Conservation (phyloP, 371 early-diverging fungal genomes). For the Mucor velutinosus region DNA sequence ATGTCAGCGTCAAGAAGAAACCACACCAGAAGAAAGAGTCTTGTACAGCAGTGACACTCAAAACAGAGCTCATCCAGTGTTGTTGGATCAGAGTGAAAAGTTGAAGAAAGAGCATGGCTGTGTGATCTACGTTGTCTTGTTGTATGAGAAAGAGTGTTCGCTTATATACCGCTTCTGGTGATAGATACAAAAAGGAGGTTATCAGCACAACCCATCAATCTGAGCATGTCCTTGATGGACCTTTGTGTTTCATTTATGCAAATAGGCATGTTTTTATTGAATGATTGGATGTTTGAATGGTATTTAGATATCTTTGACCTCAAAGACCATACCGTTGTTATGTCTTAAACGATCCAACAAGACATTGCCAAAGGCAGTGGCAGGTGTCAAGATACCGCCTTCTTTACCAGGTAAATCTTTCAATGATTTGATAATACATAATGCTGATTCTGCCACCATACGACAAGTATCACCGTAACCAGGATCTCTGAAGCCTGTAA, state of each 20-base stretch:
- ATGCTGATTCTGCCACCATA: constrained; percentile 64
- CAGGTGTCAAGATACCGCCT: constrained; percentile 74
- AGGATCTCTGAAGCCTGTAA: constrained; percentile 59
- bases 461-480: constrained; percentile 77
- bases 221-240: background rate
- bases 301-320: constrained; percentile 38
- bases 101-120: background rate
- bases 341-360: constrained; percentile 61
- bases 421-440: constrained; percentile 54
- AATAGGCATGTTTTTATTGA: background rate
- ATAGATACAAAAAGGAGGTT: background rate
- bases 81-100: background rate
- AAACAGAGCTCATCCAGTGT: background rate
- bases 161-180: background rate
- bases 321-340: constrained; percentile 58
- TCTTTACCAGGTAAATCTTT: constrained; percentile 53
- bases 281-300: background rate
- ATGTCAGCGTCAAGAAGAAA: background rate
- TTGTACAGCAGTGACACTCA: background rate
- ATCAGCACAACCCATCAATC: background rate
- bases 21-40: constrained; percentile 9
- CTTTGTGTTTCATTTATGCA: background rate
- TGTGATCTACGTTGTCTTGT: background rate
- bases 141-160: background rate
- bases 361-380: constrained; percentile 70